A percentile compares a stretch with the other conserved stretches of the same genome.
Evolutionary conservation across 164 flowering plant genomes (phyloP).

Genomic region (Vitis rotundifolia): DNA sequence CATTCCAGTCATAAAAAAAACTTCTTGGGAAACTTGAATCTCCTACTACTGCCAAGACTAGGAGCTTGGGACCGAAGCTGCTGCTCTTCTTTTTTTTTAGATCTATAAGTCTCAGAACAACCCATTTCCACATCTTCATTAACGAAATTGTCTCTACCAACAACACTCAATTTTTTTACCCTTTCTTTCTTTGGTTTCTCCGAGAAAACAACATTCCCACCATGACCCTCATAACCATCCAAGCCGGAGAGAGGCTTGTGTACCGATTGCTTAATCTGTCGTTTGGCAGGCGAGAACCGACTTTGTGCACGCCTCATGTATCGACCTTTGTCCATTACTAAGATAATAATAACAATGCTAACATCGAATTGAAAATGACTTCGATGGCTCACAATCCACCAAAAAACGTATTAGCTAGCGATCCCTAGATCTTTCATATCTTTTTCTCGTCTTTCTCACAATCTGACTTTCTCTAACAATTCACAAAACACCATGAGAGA

Average conservation of each 20-base stretch:
- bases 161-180: conserved; percentile 25
- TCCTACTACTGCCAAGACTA: conserved; percentile 22
- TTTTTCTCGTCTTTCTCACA: background rate
- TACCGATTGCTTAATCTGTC: conserved; percentile 33
- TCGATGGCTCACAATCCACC: conserved; percentile 9
- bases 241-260: conserved; percentile 23
- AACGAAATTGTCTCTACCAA: conserved; percentile 21
- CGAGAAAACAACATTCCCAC: conserved; percentile 14
- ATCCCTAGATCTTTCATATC: conserved; percentile 18
- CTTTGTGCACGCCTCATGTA: conserved; percentile 43
- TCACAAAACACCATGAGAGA: background rate
- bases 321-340: conserved; percentile 50
- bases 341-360: background rate
- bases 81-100: conserved; percentile 42
- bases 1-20: conserved; percentile 47
- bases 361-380: conserved; percentile 21
- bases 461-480: background rate
- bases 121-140: conserved; percentile 42
- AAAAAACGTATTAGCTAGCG: background rate
- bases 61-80: background rate
- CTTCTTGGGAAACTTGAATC: conserved; percentile 47
- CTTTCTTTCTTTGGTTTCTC: conserved; percentile 42
- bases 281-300: conserved; percentile 27
- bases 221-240: conserved; percentile 16
- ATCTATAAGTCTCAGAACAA: conserved; percentile 29